A percentile compares a stretch with the other conserved stretches of the same genome.
These are phyloP conservation scores for Diatrype stigma DNA, from an alignment of 2,329 filamentous ascomycete genomes.

Conservation along the genomic window DNA sequence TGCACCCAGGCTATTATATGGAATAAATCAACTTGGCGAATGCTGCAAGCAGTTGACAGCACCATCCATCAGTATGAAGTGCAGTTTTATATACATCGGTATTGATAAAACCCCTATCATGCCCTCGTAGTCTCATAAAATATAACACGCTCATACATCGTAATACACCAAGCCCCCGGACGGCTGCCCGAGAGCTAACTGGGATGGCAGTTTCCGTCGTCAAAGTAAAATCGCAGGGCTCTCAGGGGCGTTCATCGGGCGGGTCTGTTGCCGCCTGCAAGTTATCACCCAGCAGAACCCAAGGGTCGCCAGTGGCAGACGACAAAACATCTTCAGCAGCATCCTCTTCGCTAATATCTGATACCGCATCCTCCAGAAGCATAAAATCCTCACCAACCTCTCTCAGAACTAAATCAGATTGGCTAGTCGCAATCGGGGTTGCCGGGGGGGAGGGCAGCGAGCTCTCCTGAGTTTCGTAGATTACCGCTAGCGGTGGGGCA, in stretches of 20 bases:
- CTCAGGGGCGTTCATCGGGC: slow-evolving; percentile 17
- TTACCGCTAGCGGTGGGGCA: slow-evolving; percentile 10
- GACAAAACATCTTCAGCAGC: slow-evolving; percentile 6
- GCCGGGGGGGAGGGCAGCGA: slow-evolving; percentile 7
- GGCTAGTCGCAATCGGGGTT: slow-evolving; percentile 6
- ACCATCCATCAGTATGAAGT: too few relatives aligned
- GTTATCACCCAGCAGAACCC: slow-evolving; percentile 23
- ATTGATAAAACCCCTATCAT: too few relatives aligned
- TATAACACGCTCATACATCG: too few relatives aligned
- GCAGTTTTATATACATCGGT: too few relatives aligned
- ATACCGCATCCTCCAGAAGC: slow-evolving; percentile 8
- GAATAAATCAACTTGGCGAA: too few relatives aligned
- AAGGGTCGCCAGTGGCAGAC: slow-evolving; percentile 14
- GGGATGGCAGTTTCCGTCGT: slow-evolving; percentile 6
- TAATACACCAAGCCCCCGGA: slow-evolving; percentile 11
- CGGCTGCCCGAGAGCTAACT: slow-evolving; percentile 20
- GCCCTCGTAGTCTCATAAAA: too few relatives aligned
- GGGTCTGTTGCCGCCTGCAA: slow-evolving; percentile 27
- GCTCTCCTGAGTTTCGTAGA: slow-evolving; percentile 18
- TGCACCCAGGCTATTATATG: too few relatives aligned
- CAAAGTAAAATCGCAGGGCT: slow-evolving; percentile 18
- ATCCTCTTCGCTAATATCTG: slow-evolving; percentile 4
- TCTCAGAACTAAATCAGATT: slow-evolving; percentile 13
- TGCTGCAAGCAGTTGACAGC: too few relatives aligned
- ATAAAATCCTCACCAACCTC: slow-evolving; percentile 8